phyloP scores from a whole-genome alignment of 2,329 filamentous ascomycete species.

The Pseudonectria buxi region DNA sequence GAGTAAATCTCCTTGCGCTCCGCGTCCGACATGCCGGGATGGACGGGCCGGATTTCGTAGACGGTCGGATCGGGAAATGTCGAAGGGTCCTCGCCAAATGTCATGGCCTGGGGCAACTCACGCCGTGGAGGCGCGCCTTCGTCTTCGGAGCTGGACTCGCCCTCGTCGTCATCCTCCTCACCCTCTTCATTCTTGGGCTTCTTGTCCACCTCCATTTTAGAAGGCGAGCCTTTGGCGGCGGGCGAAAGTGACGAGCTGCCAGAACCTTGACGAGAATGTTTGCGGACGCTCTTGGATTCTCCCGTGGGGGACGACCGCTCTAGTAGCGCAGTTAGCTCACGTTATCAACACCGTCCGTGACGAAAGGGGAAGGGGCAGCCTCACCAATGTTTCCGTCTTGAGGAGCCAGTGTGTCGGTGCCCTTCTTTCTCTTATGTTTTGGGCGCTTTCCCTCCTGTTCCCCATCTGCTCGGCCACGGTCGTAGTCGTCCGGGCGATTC shows the following conservation, averaged over 20 bases:
- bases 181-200: conserved; percentile 37
- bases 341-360: neutral
- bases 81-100: conserved; percentile 86
- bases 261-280: conserved; percentile 47
- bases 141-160: conserved; percentile 50
- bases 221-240: conserved; percentile 42
- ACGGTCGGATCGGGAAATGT: conserved; percentile 88
- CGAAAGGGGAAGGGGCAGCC: conserved; percentile 7
- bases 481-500: conserved; percentile 49
- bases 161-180: conserved; percentile 35
- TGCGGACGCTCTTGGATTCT: conserved; percentile 41
- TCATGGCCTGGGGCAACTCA: conserved; percentile 70
- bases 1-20: conserved; percentile 83
- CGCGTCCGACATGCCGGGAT: conserved; percentile 71
- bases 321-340: conserved; percentile 20
- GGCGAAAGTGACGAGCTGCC: conserved; percentile 56
- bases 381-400: conserved; percentile 35
- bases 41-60: conserved; percentile 79
- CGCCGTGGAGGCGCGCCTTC: conserved; percentile 54
- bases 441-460: conserved; percentile 49
- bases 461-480: conserved; percentile 40
- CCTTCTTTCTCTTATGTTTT: conserved; percentile 77
- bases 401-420: conserved; percentile 50
- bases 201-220: conserved; percentile 53
- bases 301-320: conserved; percentile 49